Evolutionary conservation across 306 rosid species (phyloP).

Genomic region (Rosa chinensis): DNA sequence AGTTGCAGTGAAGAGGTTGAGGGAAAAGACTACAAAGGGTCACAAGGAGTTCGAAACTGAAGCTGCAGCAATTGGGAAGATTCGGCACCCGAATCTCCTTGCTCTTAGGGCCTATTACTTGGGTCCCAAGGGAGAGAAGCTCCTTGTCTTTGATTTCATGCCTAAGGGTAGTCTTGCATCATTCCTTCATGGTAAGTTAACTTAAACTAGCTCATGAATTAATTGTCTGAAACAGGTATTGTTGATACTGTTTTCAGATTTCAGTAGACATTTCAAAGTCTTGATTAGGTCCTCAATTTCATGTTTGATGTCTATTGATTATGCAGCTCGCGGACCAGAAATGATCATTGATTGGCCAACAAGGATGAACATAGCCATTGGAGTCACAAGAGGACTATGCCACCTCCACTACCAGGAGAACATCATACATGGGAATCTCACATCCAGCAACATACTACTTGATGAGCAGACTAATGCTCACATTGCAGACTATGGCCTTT

Average conservation of each 20-base stretch:
- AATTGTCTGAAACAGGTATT: not conserved
- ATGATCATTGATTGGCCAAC: slow-evolving; percentile 76
- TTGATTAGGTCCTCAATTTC: not conserved
- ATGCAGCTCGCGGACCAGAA: slow-evolving; percentile 74
- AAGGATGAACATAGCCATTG: slow-evolving; percentile 74
- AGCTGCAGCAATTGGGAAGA: slow-evolving; percentile 75
- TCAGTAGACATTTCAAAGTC: not conserved
- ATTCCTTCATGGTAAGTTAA: slow-evolving; percentile 79
- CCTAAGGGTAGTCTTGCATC: slow-evolving; percentile 85
- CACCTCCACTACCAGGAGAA: slow-evolving; percentile 64
- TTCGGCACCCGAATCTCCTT: slow-evolving; percentile 67
- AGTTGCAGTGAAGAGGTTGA: slow-evolving; percentile 87
- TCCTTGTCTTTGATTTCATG: slow-evolving; percentile 86
- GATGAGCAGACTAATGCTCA: slow-evolving; percentile 66
- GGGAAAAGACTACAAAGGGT: slow-evolving; percentile 83
- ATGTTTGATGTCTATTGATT: not conserved
- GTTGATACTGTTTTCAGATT: not conserved
- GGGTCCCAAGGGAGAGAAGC: slow-evolving; percentile 81
- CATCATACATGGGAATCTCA: slow-evolving; percentile 72
- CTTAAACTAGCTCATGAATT: not conserved
- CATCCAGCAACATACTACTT: slow-evolving; percentile 69
- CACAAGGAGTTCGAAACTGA: slow-evolving; percentile 82
- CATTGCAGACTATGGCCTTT: slow-evolving; percentile 80
- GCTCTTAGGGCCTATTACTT: slow-evolving; percentile 87
- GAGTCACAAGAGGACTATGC: slow-evolving; percentile 57